Evolutionary conservation across 225 moss, liverwort and hornwort species (phyloP), one percentile per base, ranked within the genome.

Genomic region (Polytrichum formosum): DNA sequence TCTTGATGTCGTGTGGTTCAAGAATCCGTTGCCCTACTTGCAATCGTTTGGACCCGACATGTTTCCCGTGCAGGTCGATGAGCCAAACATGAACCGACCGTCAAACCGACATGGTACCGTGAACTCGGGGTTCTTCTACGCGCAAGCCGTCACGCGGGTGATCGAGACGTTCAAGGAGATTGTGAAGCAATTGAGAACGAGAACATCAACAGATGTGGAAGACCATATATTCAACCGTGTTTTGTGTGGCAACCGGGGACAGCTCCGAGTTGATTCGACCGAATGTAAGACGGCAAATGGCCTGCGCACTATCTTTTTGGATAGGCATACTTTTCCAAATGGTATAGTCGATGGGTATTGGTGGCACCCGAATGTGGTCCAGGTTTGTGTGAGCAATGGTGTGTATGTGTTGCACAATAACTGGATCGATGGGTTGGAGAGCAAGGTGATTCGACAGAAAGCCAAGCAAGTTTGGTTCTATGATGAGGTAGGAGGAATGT

Each of bases 331-430:
- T 9, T 89, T 86, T 31, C 65, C 89, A 1, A 84, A 89, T 63
- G 83, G 83, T 20, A 23, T 78, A 56, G 83, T 64, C 8, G 65
- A 77, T 55, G 79, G 77, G 26, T 83, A 81, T 56, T 89, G 89
- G 89, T 23, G 54, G 67, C 75, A 78, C 63, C 65, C n/a, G 46
- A 79, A 89, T 56, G 71, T 89, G 23, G 73, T 79, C 18, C 17
- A 79, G 22, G 77, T 72, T 10, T 77, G 77, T 20, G 16, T 30
- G 46, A 26, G 26, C 30, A 71, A 73, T 7, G 86, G 86, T 20
- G 68, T 87, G 56, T 77, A 68, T 70, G 75, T 86, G 66, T 60
- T 89, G 66, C 89, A 89, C 64, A 89, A 89, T 73, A 86, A 86
- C 58, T 75, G 89, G 81, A 69, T 81, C 0, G 26, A 74, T 5